phyloP scores from a whole-genome alignment of 768 basidiomycete genomes.

The Porpolomopsis calyptriformis region DNA sequence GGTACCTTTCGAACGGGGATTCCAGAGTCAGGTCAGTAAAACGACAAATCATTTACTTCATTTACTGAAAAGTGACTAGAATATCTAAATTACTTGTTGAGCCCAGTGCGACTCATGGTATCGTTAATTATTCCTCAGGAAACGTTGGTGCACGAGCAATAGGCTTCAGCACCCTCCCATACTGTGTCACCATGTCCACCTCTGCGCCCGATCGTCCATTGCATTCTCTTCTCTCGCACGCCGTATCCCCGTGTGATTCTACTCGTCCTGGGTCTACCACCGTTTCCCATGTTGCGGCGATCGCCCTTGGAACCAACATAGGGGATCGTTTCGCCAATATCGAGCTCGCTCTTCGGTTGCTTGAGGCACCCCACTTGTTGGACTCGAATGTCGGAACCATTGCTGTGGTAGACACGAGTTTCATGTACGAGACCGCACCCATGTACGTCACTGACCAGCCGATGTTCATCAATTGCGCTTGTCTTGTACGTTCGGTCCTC shows the following conservation, averaged over 20 bases:
- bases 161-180: neutral
- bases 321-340: conserved; percentile 82
- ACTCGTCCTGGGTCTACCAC: neutral
- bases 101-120: too few relatives aligned
- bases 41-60: too few relatives aligned
- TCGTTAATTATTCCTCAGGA: too few relatives aligned
- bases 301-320: conserved; percentile 86
- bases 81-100: too few relatives aligned
- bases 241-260: neutral
- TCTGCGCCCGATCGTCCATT: neutral
- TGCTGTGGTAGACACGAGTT: conserved; percentile 64
- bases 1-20: too few relatives aligned
- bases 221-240: neutral
- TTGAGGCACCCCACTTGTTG: conserved; percentile 42
- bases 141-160: too few relatives aligned
- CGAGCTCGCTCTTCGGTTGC: conserved; percentile 58
- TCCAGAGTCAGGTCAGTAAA: too few relatives aligned
- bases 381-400: conserved; percentile 18
- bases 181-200: too few relatives aligned
- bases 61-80: too few relatives aligned
- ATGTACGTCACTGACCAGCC: conserved; percentile 96
- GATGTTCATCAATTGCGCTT: conserved; percentile 83
- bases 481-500: conserved; percentile 50
- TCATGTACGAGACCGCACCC: conserved; percentile 85
- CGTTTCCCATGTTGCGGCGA: conserved; percentile 32